Evolutionary conservation across 2,329 filamentous ascomycete species (phyloP), one percentile per base, ranked within the genome.

Genomic region (Xylariaceae sp.): DNA sequence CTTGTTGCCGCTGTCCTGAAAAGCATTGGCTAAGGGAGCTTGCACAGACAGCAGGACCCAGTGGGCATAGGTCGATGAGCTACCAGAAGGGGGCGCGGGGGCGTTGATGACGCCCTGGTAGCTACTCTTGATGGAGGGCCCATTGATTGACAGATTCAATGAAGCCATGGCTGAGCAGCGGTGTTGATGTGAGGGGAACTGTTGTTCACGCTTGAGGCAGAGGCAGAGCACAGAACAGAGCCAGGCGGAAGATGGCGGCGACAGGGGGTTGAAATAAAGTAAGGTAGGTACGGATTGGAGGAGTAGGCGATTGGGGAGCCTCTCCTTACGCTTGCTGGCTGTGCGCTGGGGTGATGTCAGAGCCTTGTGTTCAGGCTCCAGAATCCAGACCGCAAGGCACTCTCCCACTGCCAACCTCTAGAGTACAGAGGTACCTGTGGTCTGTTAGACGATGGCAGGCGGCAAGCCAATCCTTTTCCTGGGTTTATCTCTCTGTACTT

Each of bases 1-100:
- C 75, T 97, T 97, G 60, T 84, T 79, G 38, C 83, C 87, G 51
- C 83, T 80, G 68, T 94, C 89, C 73, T 96, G 90, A 71, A 99
- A 99, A 54, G 92, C 92, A 75, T 88, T 97, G 69, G 90, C 81
- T 39, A 99, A 82, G 49, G 94, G 94, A 54, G 93, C 89, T 69
- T 94, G 89, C 39, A 99, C 94, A 7, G 89, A 89, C 75, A 95
- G 96, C 56, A 99, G 78, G 17, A 90, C 93, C 94, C 94, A 99
- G 76, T 93, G 89, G 57, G 83, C 91, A 67, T 89, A 89, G 44
- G 91, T 96, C 38, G 89, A 81, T 44, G 92, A 96, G 67, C 77
- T 78, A 34, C 64, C 64, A 7, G 79, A 76, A 33, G 78, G 73
- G 22, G 74, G 69, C 47, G 75, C 69, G 44, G 75, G 70, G 55